Base-by-base conservation (phyloP, 352 stramenopile species). In the Phytophthora nicotianae region DNA sequence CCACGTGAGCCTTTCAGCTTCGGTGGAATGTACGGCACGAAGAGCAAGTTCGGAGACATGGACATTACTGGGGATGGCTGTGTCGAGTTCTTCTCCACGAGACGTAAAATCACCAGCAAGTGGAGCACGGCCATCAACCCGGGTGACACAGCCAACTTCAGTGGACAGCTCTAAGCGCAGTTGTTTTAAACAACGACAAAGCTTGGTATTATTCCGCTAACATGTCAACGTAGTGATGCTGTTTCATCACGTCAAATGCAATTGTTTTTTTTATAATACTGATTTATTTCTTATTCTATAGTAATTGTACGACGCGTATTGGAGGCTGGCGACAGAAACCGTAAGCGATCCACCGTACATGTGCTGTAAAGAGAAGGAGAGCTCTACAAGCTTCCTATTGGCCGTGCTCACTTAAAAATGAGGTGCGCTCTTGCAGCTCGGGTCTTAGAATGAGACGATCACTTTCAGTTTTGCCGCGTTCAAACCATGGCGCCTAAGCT, bases 51-150 rank as follows among this genome's bases (percentile, higher is more conserved):
- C 63, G 97, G 97, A 33, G 95, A 99, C 65, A 98, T 98, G 85
- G 97, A 99, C 70, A 99, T 99, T 50, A 99, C 97, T 7, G 96
- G 96, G 16, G 96, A 99, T 65, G 97, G 95, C 23, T 93, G 86
- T 21, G 87, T 99, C 50, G 97, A 99, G 76, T 99, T 99, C 70
- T 99, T 99, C 77, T 98, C 95, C 5, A 98, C 95, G 62, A 84
- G 96, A 19, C 94, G 97, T 77, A 99, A 99, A 81, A 94, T 99
- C 56, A 99, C 97, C 16, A 88, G 80, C 66, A 98, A 98, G 72
- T 99, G 97, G 97, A 82, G 71, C 68, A 74, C 77, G 6, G 52
- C 63, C 21, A 77, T 72, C 35, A 75, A 83, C 40, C 52, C 72
- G 4, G 59, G 55, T 23, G 82, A 91, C 57, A 79, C 77, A 21